A percentile compares a stretch with the other conserved stretches of the same genome.
phyloP scores from a whole-genome alignment of 1,284 basidiomycete genomes.

The Ustilago cynodontis region DNA sequence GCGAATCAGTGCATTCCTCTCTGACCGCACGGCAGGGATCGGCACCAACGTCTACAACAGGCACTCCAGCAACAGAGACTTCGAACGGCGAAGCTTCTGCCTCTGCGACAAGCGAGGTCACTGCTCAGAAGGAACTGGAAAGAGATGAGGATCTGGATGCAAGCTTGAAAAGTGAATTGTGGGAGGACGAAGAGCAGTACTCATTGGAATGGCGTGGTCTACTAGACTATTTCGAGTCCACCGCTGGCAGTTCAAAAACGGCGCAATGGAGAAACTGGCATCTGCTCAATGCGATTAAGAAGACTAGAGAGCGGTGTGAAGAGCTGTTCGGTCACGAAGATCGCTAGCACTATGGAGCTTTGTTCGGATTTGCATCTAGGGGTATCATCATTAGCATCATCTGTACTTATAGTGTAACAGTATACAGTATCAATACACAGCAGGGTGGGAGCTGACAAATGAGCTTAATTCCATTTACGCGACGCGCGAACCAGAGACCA shows the following conservation, averaged over 20 bases:
- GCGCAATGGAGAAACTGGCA: slow-evolving; percentile 44
- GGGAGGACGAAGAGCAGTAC: neutral
- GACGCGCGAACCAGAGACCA: slow-evolving; percentile 14
- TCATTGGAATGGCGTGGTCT: slow-evolving; percentile 19
- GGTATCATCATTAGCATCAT: slow-evolving; percentile 3
- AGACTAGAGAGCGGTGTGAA: slow-evolving; percentile 26
- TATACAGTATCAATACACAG: neutral
- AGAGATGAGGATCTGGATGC: slow-evolving; percentile 16
- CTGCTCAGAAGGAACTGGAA: neutral
- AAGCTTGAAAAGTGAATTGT: slow-evolving; percentile 20
- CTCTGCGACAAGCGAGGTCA: neutral
- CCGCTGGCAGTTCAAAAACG: slow-evolving; percentile 20
- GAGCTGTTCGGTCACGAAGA: slow-evolving; percentile 20
- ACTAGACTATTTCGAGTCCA: slow-evolving; percentile 26
- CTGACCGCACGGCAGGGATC: neutral
- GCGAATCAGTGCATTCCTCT: neutral
- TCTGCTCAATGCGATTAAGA: slow-evolving; percentile 26
- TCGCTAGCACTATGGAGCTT: neutral
- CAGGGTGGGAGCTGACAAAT: neutral
- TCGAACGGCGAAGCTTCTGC: neutral
- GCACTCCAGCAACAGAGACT: neutral
- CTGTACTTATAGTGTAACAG: slow-evolving; percentile 8
- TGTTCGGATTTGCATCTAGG: neutral
- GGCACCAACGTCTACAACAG: neutral
- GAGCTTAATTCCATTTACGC: slow-evolving; percentile 14